Conservation (phyloP, 306 rosid species). For the Cucurbita ficifolia region DNA sequence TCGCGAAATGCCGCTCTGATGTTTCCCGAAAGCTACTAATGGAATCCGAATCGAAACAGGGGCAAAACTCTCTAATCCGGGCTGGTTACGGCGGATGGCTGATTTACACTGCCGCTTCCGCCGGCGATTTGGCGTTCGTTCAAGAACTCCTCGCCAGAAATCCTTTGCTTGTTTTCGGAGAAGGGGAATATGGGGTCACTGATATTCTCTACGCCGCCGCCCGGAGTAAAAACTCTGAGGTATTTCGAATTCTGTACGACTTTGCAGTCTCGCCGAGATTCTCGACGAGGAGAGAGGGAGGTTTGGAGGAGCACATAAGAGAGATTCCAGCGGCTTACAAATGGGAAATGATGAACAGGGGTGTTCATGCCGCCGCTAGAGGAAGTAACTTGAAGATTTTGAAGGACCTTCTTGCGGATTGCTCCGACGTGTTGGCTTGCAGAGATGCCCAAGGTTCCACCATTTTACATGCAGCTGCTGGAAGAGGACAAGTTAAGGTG, state of each 20-base stretch:
- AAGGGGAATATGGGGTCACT: conserved; percentile 69
- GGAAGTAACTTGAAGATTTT: conserved; percentile 68
- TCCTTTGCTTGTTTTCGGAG: conserved; percentile 61
- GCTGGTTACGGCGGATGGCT: conserved; percentile 97
- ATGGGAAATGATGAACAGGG: conserved; percentile 81
- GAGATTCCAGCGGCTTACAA: conserved; percentile 59
- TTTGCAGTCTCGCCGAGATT: conserved; percentile 71
- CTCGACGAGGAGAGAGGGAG: conserved; percentile 31
- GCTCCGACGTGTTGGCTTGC: conserved; percentile 57
- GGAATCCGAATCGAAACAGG: conserved; percentile 52
- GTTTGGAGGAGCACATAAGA: conserved; percentile 45
- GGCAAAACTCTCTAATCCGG: conserved; percentile 51
- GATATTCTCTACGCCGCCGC: conserved; percentile 62
- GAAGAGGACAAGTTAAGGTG: conserved; percentile 86
- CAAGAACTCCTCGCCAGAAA: conserved; percentile 34
- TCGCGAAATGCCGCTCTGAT: conserved; percentile 51
- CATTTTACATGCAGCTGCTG: conserved; percentile 84
- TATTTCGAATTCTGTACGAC: conserved; percentile 49
- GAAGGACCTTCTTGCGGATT: conserved; percentile 58
- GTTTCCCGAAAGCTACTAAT: conserved; percentile 57
- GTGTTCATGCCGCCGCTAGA: conserved; percentile 88
- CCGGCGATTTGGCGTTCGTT: conserved; percentile 65
- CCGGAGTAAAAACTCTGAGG: conserved; percentile 36
- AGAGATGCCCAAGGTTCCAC: conserved; percentile 79
- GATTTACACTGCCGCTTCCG: conserved; percentile 94